phyloP scores from a whole-genome alignment of 345 rosid species.

The Limnanthes douglasii region DNA sequence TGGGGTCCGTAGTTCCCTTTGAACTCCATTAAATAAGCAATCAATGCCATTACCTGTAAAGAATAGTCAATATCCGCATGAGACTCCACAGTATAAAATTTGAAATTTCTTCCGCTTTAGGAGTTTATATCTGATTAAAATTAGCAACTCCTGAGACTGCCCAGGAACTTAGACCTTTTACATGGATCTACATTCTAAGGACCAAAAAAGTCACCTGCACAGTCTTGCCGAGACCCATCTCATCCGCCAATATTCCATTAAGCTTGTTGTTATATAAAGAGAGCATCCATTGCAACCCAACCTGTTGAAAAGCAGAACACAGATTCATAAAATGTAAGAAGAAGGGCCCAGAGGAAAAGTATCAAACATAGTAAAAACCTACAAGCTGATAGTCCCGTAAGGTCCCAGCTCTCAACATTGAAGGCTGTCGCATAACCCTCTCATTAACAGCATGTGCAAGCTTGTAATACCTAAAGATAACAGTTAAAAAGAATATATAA shows the following conservation, averaged over 20 bases:
- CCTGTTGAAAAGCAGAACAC: conserved; percentile 27
- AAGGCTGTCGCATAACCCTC: conserved; percentile 79
- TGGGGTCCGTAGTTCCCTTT: conserved; percentile 99
- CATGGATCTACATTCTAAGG: background rate
- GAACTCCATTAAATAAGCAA: conserved; percentile 99
- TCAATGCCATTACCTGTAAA: conserved; percentile 92
- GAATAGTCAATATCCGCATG: conserved; percentile 9
- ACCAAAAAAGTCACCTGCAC: conserved; percentile 58
- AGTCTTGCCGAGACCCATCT: conserved; percentile 99
- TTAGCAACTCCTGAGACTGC: conserved; percentile 4
- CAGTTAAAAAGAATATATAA: conserved; percentile 2
- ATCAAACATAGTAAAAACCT: conserved; percentile 20
- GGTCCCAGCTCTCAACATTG: conserved; percentile 90
- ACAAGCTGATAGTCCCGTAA: conserved; percentile 99
- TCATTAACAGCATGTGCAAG: conserved; percentile 99
- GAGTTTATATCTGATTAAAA: conserved; percentile 4
- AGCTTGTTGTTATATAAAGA: conserved; percentile 94
- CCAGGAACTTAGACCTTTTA: background rate
- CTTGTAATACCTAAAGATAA: conserved; percentile 57
- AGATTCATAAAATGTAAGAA: conserved; percentile 3
- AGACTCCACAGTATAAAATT: conserved; percentile 4
- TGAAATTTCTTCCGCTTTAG: conserved; percentile 5
- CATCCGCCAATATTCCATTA: conserved; percentile 98
- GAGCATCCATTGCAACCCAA: conserved; percentile 99
- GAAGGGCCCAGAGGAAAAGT: conserved; percentile 4